phyloP scores from a whole-genome alignment of 257 asterid species.

The Salvia miltiorrhiza region DNA sequence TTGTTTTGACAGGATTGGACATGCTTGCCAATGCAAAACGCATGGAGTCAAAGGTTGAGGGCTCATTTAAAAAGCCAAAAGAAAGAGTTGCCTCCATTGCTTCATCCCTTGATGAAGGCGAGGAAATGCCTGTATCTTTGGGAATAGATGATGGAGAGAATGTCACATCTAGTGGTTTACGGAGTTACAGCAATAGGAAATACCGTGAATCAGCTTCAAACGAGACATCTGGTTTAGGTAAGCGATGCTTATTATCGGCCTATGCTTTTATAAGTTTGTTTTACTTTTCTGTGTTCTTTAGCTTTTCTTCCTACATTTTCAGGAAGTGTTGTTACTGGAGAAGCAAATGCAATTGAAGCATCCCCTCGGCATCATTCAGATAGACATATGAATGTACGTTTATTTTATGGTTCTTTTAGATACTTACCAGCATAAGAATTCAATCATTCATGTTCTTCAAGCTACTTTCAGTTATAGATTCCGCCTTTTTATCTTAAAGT shows the following conservation, averaged over 20 bases:
- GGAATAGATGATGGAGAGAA: slow-evolving; percentile 53
- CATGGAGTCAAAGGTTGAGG: slow-evolving; percentile 40
- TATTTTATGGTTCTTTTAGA: background rate
- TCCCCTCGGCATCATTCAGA: slow-evolving; percentile 30
- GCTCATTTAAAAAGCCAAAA: slow-evolving; percentile 64
- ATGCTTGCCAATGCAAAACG: slow-evolving; percentile 66
- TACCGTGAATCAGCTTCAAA: slow-evolving; percentile 65
- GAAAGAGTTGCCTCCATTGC: slow-evolving; percentile 61
- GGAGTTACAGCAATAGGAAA: slow-evolving; percentile 36
- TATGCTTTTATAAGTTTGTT: background rate
- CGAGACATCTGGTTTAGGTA: slow-evolving; percentile 54
- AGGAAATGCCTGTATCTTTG: slow-evolving; percentile 43
- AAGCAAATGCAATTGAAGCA: slow-evolving; percentile 26
- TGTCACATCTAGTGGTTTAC: slow-evolving; percentile 24
- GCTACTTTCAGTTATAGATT: background rate
- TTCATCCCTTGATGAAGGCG: slow-evolving; percentile 66
- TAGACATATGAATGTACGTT: slow-evolving; percentile 40
- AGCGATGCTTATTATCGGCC: background rate
- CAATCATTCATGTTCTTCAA: background rate
- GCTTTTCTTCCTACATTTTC: slow-evolving; percentile 19
- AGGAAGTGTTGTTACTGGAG: slow-evolving; percentile 63
- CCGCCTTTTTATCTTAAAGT: background rate
- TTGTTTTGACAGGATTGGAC: slow-evolving; percentile 61
- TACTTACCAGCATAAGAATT: background rate
- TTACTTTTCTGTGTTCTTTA: background rate